Base-by-base conservation (phyloP, 139 green algal species). In the Closterium sp. region DNA sequence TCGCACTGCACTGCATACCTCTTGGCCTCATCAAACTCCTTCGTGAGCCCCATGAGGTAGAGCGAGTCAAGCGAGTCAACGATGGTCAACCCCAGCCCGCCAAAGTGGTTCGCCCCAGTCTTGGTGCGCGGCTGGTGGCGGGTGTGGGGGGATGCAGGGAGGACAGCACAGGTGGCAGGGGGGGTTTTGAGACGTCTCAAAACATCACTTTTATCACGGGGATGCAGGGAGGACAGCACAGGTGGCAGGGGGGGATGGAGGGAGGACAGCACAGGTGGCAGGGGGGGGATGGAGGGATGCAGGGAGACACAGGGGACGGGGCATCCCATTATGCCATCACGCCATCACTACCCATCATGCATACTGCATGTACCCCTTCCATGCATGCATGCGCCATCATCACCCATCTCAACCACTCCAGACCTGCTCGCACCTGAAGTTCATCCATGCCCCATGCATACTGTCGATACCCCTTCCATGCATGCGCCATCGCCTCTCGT, bases 31-130 rank as follows among this genome's bases (percentile, higher is more conserved):
- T 92, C 85, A 85, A 94, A 96, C 86, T 95, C 62, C 13, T 95
- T 62, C 31, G 17, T 90, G 31, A 98, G 92, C 27, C 93, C 96
- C 96, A 98, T 97, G 42, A 98, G 93, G 89, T 92, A 96, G 87
- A 98, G 92, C 21, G 97, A 98, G 90, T 97, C 97, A 91, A 98
- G 91, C 17, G 91, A 92, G 85, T 96, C 95, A 6, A 96, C 84
- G 22, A 96, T 95, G 9, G 96, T 97, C 70, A 95, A 95, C 11
- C 96, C 96, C 24, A 98, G 88, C 2, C 96, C 95, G 92, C 92
- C 92, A 94, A 94, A 94, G 21, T 91, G 38, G 70, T 94, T 94
- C n/a, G 45, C 89, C 3, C 92, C 92, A 0, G 13, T 92, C 89
- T 90, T 94, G 29, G 92, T 89, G 32, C 87, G 34, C n/a, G 92